A percentile compares a stretch with the other conserved stretches of the same genome.
Evolutionary conservation across 306 rosid species (phyloP).

Genomic region (Cicer bijugum): DNA sequence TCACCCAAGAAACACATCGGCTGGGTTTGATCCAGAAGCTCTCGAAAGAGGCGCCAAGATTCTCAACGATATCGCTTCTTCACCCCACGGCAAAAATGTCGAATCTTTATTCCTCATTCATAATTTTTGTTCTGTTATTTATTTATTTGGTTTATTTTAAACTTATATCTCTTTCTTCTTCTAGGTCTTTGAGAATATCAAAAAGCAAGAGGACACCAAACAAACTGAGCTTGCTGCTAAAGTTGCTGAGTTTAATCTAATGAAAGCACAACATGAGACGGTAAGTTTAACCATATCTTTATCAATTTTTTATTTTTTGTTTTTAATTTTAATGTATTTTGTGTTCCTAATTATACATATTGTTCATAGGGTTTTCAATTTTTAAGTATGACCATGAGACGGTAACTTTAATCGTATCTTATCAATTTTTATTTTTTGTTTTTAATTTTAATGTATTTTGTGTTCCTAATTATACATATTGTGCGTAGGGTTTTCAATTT

Average conservation of each 20-base stretch:
- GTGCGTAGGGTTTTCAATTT: conserved; percentile 3
- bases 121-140: neutral
- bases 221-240: conserved; percentile 69
- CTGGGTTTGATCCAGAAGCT: conserved; percentile 90
- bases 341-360: neutral
- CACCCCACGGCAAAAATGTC: conserved; percentile 78
- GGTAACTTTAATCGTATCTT: conserved; percentile 48
- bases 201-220: conserved; percentile 83
- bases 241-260: conserved; percentile 72
- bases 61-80: conserved; percentile 54
- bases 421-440: neutral
- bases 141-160: neutral
- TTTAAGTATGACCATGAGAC: conserved; percentile 50
- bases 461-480: neutral
- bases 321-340: neutral
- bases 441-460: neutral
- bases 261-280: conserved; percentile 79
- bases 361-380: neutral
- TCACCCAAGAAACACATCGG: conserved; percentile 77
- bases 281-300: conserved; percentile 48
- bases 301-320: neutral
- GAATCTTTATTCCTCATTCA: neutral
- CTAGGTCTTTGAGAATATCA: conserved; percentile 69
- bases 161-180: neutral
- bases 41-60: conserved; percentile 78